Conservation (phyloP, 1,139 yeast species). For the Blastobotrys persicus region DNA sequence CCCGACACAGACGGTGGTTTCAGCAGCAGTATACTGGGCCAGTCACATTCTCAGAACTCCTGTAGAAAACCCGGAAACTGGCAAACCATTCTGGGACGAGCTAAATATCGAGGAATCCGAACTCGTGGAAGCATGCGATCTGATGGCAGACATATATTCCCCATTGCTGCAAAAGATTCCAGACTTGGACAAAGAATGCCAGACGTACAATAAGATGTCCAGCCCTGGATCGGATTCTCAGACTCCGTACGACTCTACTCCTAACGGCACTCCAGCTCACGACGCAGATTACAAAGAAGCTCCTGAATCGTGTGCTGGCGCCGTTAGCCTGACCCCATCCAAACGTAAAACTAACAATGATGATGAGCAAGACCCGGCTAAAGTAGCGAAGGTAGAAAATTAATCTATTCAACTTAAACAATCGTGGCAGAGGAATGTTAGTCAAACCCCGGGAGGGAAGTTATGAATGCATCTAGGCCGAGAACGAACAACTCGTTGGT, state of each 20-base stretch:
- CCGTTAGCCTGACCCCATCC: background rate
- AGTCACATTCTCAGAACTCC: slow-evolving; percentile 19
- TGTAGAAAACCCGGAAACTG: slow-evolving; percentile 17
- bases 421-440: slow-evolving; percentile 9
- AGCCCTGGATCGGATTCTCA: slow-evolving; percentile 2
- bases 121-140: slow-evolving; percentile 32
- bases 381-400: background rate
- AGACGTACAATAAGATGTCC: slow-evolving; percentile 8
- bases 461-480: slow-evolving; percentile 41
- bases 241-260: slow-evolving; percentile 4
- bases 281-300: background rate
- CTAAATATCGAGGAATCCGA: slow-evolving; percentile 27
- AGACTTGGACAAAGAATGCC: slow-evolving; percentile 13
- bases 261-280: background rate
- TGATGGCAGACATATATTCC: slow-evolving; percentile 31
- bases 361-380: background rate
- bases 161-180: slow-evolving; percentile 1
- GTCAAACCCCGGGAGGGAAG: slow-evolving; percentile 39
- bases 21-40: slow-evolving; percentile 42
- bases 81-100: slow-evolving; percentile 32
- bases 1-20: slow-evolving; percentile 37
- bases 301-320: background rate
- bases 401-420: background rate
- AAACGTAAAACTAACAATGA: background rate
- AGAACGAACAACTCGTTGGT: slow-evolving; percentile 41